A percentile compares a stretch with the other conserved stretches of the same genome.
These are phyloP conservation scores for Nigrospora oryzae DNA, from an alignment of 2,329 filamentous ascomycete species.

Conservation along the genomic window DNA sequence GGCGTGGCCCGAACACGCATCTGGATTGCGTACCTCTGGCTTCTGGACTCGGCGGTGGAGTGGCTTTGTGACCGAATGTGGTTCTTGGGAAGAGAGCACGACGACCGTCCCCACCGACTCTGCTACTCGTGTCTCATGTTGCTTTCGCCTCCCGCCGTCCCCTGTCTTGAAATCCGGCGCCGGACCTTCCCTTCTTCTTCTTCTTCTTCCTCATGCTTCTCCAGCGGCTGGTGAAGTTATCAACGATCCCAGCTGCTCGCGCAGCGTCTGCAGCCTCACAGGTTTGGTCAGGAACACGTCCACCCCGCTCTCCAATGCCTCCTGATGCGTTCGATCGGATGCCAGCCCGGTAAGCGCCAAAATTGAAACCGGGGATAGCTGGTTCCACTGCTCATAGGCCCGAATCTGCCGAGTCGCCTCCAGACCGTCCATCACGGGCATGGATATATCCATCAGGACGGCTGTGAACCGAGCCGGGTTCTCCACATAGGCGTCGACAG, in stretches of 20 bases:
- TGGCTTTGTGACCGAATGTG: no score
- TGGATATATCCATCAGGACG: conserved; percentile 27
- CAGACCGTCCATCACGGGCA: conserved; percentile 35
- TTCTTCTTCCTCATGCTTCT: no score
- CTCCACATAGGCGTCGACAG: conserved; percentile 22
- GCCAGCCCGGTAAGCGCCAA: conserved; percentile 37
- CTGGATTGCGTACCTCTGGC: no score
- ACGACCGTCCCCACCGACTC: no score
- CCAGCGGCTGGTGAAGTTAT: no score
- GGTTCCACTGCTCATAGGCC: conserved; percentile 28
- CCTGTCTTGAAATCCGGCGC: no score
- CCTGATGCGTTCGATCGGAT: conserved; percentile 30
- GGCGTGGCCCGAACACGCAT: no score
- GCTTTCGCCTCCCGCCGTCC: no score
- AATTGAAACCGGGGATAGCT: conserved; percentile 22
- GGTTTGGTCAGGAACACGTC: conserved; percentile 39
- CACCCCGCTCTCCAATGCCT: conserved; percentile 34
- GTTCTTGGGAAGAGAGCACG: no score
- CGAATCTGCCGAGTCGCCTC: conserved; percentile 29
- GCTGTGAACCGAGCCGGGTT: conserved; percentile 1
- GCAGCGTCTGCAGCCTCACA: conserved; percentile 25
- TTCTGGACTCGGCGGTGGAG: no score
- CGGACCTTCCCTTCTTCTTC: no score
- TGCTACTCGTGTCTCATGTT: no score
- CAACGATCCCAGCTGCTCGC: neutral